Base-by-base conservation (phyloP, 148 eudicot genomes). In the Chenopodium quinoa region DNA sequence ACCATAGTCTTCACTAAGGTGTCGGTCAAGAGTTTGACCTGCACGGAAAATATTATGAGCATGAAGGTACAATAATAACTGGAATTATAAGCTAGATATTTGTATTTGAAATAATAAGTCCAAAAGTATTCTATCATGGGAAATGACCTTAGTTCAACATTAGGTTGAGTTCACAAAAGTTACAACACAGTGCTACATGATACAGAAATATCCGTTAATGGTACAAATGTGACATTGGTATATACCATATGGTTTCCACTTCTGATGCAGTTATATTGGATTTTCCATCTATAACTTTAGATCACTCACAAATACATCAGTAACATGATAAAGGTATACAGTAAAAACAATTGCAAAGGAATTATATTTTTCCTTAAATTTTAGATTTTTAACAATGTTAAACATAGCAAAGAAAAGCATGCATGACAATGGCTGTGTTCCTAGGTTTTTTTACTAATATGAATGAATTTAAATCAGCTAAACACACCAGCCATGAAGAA, bases 401-500 rank as follows among this genome's bases (percentile, higher is more conserved):
- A 40, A 5, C 44, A 40, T 5, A 40, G 7, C 44, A 40, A 13
- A 20, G 37, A 17, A 44, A 4, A 64, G 20, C 8, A 47, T 65
- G 10, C 31, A 40, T 47, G 63, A 69, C 65, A 67, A 29, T 25
- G n/a, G 6, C n/a, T 8, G 50, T 48, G 40, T 40, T 40, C 44
- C 44, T 40, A 40, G 44, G 44, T 5, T 40, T 40, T 37, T 40
- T 40, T 40, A 40, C 44, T 40, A 5, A 56, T 9, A 62, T 27
- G 1, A 31, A 25, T 2, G 54, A 50, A 1, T 31, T 11, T 22
- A 76, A 27, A 46, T 44, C 65, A 79, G 64, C n/a, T 77, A 31
- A 54, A 83, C 82, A 19, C 83, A 96, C 99, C 97, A 96, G 93
- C 95, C 97, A 96, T n/a, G 99, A 92, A 52, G 93, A 89, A 84